phyloP scores from a whole-genome alignment of 306 rosid genomes.

The Cicer chorassanicum region DNA sequence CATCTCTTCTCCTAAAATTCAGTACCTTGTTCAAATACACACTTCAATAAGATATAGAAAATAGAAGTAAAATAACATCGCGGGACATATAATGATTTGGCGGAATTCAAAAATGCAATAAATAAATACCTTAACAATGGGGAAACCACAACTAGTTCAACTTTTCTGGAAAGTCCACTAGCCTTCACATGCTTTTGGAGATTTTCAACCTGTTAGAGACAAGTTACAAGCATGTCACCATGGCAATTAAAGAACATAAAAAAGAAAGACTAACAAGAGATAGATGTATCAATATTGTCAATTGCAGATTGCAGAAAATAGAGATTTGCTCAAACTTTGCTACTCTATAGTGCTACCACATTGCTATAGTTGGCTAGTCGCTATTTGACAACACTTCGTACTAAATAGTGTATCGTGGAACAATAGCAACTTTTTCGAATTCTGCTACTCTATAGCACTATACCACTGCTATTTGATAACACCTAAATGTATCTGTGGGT shows the following conservation, averaged over 20 bases:
- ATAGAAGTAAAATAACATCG: too few species aligned
- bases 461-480: too few species aligned
- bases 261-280: slow-evolving; percentile 22
- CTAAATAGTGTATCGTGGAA: too few species aligned
- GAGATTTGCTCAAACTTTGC: too few species aligned
- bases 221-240: slow-evolving; percentile 19
- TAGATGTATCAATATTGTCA: not conserved
- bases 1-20: not conserved
- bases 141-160: slow-evolving; percentile 76
- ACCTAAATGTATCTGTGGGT: not conserved
- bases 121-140: slow-evolving; percentile 76
- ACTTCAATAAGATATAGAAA: too few species aligned
- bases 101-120: slow-evolving; percentile 21
- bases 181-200: slow-evolving; percentile 72
- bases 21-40: not conserved
- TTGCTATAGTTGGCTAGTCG: too few species aligned
- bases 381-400: too few species aligned
- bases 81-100: slow-evolving; percentile 1
- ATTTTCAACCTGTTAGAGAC: slow-evolving; percentile 66
- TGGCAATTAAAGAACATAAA: slow-evolving; percentile 7
- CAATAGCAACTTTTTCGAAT: too few species aligned
- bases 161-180: slow-evolving; percentile 59
- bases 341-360: too few species aligned
- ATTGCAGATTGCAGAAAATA: too few species aligned
- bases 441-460: too few species aligned